A percentile compares a stretch with the other conserved stretches of the same genome.
Conservation (phyloP, 2,329 filamentous ascomycete genomes). For the Xylaria sp. region DNA sequence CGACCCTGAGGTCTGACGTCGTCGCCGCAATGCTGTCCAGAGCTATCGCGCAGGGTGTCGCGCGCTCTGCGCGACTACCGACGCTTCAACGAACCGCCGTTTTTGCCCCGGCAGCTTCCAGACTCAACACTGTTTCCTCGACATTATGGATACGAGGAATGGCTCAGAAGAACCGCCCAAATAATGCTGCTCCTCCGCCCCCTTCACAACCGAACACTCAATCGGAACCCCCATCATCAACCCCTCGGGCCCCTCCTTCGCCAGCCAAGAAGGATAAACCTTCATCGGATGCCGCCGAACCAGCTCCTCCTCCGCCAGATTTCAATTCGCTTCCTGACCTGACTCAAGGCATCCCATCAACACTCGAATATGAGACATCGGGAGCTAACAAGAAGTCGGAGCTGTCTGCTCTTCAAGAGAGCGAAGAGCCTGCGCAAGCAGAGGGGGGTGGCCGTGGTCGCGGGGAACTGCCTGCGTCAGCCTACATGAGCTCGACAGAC, state of each 20-base stretch:
- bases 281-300: conserved; percentile 32
- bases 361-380: conserved; percentile 79
- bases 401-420: conserved; percentile 53
- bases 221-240: conserved; percentile 19
- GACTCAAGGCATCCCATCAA: conserved; percentile 94
- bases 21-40: conserved; percentile 54
- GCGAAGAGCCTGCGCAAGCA: conserved; percentile 52
- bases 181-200: conserved; percentile 30
- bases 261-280: conserved; percentile 28
- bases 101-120: conserved; percentile 43
- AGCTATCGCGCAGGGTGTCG: conserved; percentile 53
- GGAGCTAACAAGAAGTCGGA: conserved; percentile 55
- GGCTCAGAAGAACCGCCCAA: conserved; percentile 54
- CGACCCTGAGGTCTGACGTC: conserved; percentile 25
- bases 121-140: conserved; percentile 49
- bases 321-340: conserved; percentile 80
- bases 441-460: conserved; percentile 63
- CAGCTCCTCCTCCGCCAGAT: conserved; percentile 60
- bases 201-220: conserved; percentile 16
- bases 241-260: conserved; percentile 24
- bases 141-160: conserved; percentile 58
- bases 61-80: conserved; percentile 52
- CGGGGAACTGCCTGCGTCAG: conserved; percentile 77
- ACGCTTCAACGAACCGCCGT: conserved; percentile 47
- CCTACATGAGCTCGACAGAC: conserved; percentile 92